Percentiles rank a stretch among this genome's conserved stretches.
phyloP scores from a whole-genome alignment of 2,329 filamentous ascomycete species.

The Aspergillus brasiliensis region DNA sequence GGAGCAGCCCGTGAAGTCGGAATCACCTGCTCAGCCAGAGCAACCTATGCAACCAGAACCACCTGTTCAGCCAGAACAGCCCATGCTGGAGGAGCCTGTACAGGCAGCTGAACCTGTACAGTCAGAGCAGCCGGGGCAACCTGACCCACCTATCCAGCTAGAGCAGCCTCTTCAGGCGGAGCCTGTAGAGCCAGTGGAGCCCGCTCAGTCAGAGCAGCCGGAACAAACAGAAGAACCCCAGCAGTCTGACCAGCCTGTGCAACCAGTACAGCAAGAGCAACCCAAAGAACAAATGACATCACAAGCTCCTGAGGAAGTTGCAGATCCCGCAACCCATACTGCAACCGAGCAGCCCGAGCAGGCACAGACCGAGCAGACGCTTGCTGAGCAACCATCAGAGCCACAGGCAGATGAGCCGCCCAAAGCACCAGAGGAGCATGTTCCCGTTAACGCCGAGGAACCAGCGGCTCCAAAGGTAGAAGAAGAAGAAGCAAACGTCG shows the following conservation, averaged over 20 bases:
- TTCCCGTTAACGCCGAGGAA: constrained; percentile 1
- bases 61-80: not conserved
- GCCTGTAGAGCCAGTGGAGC: not conserved
- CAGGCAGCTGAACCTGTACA: not conserved
- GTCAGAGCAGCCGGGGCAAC: not conserved
- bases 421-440: not conserved
- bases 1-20: not conserved
- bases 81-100: not conserved
- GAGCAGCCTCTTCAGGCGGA: not conserved
- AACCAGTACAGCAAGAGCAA: not conserved
- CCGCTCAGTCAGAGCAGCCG: not conserved
- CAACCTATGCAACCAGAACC: not conserved
- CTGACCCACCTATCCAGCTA: not conserved
- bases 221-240: not conserved
- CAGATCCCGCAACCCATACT: not conserved
- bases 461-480: not conserved
- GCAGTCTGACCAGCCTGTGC: not conserved
- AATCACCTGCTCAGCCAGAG: not conserved
- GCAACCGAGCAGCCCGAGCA: not conserved
- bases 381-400: constrained; percentile 5
- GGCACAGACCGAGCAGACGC: not conserved
- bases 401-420: not conserved
- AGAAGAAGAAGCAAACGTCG: constrained; percentile 3
- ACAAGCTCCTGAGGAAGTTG: not conserved
- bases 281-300: not conserved